Base-by-base conservation (phyloP, 345 rosid genomes). In the Hibiscus syriacus region DNA sequence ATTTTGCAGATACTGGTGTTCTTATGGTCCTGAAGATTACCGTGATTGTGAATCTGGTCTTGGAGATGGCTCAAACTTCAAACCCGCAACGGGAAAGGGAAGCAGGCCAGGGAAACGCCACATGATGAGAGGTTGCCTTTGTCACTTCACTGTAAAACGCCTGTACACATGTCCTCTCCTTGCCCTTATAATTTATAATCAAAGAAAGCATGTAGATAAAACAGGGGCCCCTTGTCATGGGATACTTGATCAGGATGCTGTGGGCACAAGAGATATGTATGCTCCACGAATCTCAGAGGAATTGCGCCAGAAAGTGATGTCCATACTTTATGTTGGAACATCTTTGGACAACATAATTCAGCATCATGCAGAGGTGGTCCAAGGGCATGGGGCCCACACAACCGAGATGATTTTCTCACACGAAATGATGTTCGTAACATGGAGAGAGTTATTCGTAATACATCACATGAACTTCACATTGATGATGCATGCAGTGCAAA, bases 241-340 rank as follows among this genome's bases (percentile, higher is more conserved):
- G 68, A 65, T 76, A 27, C 84, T 79, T 67, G 87, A 84, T 68
- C 50, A 66, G 45, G 80, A 81, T 73, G 85, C 87, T 55, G 72
- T 79, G 30, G 85, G 87, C 23, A 84, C 87, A 55, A 79, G 85
- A 79, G 87, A 85, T 60, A 84, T 81, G 82, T 84, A 77, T 54
- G 85, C 87, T 48, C 87, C 87, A n/a, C 64, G 82, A 72, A 84
- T 84, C 54, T 84, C 85, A 1, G 87, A 84, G 60, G 83, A 81
- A 70, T 69, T 84, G 34, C 87, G 85, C 64, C 87, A 75, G 72
- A 79, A 74, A 74, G 80, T 84, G 66, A 77, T 84, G 80, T 74
- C 83, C 32, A 66, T 84, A 84, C 85, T 84, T 62, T 76, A 77
- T 48, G 74, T 72, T 64, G 87, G 85, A 60, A 76, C 81, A 63